Evolutionary conservation across 192 early-diverging fungal species (phyloP).

Genomic region (Rhizophagus prolifer): DNA sequence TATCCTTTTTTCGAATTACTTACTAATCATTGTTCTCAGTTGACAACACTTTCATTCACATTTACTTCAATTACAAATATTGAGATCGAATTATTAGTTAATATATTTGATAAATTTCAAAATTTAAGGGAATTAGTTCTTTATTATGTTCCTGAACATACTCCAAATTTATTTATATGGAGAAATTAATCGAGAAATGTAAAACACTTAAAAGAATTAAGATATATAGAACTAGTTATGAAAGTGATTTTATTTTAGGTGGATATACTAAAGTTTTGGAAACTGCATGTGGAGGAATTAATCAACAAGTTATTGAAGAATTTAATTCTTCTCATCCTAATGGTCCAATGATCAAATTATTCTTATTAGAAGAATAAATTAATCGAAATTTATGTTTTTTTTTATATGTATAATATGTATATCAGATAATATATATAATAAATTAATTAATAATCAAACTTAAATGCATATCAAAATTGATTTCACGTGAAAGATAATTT

Average conservation of each 20-base stretch:
- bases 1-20: background rate
- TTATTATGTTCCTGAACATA: background rate
- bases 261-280: slow-evolving; percentile 1
- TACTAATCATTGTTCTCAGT: background rate
- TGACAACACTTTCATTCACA: background rate
- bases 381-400: background rate
- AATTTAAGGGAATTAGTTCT: background rate
- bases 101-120: background rate
- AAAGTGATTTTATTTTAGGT: slow-evolving; percentile 21
- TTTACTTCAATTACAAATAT: too few relatives aligned
- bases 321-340: background rate
- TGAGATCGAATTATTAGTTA: background rate
- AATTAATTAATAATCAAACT: too few relatives aligned
- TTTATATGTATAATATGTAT: too few relatives aligned
- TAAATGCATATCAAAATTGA: too few relatives aligned
- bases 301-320: background rate
- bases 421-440: too few relatives aligned
- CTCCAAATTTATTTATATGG: background rate
- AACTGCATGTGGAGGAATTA: background rate
- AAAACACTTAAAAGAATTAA: background rate
- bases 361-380: slow-evolving; percentile 7
- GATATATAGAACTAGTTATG: slow-evolving; percentile 8
- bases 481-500: too few relatives aligned
- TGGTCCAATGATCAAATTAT: background rate
- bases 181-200: background rate